phyloP scores from a whole-genome alignment of 1,139 yeast genomes.

The Lodderomyces metapsilosis region DNA sequence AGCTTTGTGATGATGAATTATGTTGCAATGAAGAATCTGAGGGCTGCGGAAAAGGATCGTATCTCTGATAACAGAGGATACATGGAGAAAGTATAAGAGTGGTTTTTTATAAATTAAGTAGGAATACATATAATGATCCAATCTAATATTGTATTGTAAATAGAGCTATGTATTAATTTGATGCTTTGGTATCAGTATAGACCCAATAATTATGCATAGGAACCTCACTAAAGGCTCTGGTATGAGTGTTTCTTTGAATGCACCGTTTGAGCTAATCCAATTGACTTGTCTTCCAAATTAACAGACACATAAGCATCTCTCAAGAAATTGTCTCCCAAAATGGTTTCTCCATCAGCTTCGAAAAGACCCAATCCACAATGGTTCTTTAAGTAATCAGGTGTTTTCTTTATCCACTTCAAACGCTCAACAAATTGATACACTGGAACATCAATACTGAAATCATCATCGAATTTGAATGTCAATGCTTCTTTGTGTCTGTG shows the following conservation, averaged over 20 bases:
- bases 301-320: slow-evolving; percentile 28
- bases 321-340: slow-evolving; percentile 31
- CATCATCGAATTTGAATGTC: neutral
- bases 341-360: neutral
- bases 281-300: slow-evolving; percentile 24
- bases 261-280: slow-evolving; percentile 26
- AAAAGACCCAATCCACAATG: slow-evolving; percentile 5
- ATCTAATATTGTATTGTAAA: too few species aligned
- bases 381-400: neutral
- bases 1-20: slow-evolving; percentile 16
- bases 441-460: neutral
- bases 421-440: slow-evolving; percentile 1
- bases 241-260: neutral
- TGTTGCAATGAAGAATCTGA: neutral
- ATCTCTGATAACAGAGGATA: neutral
- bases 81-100: neutral
- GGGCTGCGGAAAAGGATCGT: neutral
- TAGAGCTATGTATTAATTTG: too few species aligned
- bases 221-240: slow-evolving; percentile 1
- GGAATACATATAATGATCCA: too few species aligned
- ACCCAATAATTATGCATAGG: neutral
- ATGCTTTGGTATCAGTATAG: too few species aligned
- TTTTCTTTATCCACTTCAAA: neutral
- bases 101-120: neutral
- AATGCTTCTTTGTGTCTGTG: neutral